Conservation (phyloP, 73 alveolate species). For the Stentor coeruleus region DNA sequence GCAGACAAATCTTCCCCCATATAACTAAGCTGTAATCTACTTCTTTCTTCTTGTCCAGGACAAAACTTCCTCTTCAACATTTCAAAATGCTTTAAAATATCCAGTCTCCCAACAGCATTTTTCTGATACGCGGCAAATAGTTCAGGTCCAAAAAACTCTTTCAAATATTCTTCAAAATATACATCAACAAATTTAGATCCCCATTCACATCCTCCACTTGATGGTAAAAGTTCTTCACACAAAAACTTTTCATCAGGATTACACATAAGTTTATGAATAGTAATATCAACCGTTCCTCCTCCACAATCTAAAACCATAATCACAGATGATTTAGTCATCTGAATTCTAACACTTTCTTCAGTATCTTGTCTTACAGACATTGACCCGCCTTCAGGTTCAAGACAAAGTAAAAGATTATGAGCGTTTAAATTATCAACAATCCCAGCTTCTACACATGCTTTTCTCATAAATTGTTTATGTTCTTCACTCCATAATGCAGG, state of each 20-base stretch:
- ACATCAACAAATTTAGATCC: conserved; percentile 96
- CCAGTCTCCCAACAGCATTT: conserved; percentile 95
- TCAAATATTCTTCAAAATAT: conserved; percentile 90
- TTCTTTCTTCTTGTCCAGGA: conserved; percentile 88
- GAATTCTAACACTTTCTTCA: conserved; percentile 75
- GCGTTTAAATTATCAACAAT: conserved; percentile 80
- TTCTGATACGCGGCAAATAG: conserved; percentile 64
- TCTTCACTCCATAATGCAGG: conserved; percentile 99
- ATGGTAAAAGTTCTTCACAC: conserved; percentile 94
- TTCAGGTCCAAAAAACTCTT: conserved; percentile 87
- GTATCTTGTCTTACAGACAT: conserved; percentile 96
- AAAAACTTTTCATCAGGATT: conserved; percentile 90
- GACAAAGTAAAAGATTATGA: conserved; percentile 85
- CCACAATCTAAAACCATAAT: conserved; percentile 98
- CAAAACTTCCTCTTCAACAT: conserved; percentile 92
- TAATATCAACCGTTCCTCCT: conserved; percentile 98
- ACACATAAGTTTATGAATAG: conserved; percentile 90
- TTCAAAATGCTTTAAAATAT: conserved; percentile 94
- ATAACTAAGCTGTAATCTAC: conserved; percentile 86
- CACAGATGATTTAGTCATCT: conserved; percentile 80
- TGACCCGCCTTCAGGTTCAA: conserved; percentile 99
- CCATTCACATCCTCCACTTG: conserved; percentile 99
- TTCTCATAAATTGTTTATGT: conserved; percentile 94
- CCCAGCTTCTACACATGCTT: conserved; percentile 96
- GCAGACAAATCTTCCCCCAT: conserved; percentile 92